phyloP scores from a whole-genome alignment of 805 yeast species.

The Wickerhamiella dianesei region DNA sequence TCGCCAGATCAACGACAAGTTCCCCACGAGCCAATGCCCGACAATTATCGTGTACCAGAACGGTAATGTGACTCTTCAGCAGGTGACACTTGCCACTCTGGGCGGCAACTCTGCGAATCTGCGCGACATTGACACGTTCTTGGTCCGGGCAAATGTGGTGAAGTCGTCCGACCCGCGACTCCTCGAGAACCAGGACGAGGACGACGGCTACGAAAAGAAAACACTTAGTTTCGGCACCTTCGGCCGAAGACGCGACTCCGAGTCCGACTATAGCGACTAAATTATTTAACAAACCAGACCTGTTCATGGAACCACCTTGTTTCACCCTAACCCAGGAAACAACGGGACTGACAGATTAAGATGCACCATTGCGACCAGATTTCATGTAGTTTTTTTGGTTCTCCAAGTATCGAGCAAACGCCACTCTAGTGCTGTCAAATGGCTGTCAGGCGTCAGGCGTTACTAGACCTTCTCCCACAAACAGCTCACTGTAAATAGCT shows the following conservation, averaged over 20 bases:
- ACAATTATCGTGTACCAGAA: slow-evolving; percentile 72
- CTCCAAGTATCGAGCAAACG: neutral
- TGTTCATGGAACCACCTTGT: no score
- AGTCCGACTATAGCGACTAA: slow-evolving; percentile 1
- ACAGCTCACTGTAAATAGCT: no score
- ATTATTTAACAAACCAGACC: no score
- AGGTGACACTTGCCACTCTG: slow-evolving; percentile 60
- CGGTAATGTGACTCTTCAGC: slow-evolving; percentile 67
- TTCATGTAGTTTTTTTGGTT: neutral
- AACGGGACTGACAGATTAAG: neutral
- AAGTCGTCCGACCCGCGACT: slow-evolving; percentile 55
- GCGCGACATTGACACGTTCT: slow-evolving; percentile 56
- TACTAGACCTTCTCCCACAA: no score
- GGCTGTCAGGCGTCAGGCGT: no score
- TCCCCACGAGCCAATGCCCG: slow-evolving; percentile 84
- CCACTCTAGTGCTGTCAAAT: no score
- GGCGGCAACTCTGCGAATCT: slow-evolving; percentile 71
- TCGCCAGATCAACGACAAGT: slow-evolving; percentile 78
- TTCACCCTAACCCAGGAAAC: neutral
- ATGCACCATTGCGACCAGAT: neutral
- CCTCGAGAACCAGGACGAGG: slow-evolving; percentile 30
- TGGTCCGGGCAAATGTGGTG: slow-evolving; percentile 57
- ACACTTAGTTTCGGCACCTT: neutral
- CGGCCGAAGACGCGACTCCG: neutral
- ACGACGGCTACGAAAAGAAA: slow-evolving; percentile 2